Evolutionary conservation across 176 grass and related monocot genomes (phyloP).

Genomic region (Thinopyrum elongatum): DNA sequence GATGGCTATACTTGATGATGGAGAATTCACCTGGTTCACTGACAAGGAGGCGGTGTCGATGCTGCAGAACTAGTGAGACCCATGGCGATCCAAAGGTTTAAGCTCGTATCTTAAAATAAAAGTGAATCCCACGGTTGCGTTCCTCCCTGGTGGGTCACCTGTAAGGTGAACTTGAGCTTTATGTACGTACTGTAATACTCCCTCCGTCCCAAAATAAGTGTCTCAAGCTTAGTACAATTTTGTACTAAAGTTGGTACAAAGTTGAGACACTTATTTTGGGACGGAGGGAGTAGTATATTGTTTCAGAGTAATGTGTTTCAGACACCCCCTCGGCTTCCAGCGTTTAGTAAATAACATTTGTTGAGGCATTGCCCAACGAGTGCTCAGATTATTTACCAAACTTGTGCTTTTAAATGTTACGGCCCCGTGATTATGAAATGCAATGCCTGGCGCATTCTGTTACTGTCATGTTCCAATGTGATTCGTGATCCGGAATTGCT

Average conservation of each 20-base stretch:
- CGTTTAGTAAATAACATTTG: constrained; percentile 20
- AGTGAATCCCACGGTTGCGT: not conserved
- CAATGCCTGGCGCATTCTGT: not conserved
- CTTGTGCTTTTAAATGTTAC: not conserved
- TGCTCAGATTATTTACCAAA: not conserved
- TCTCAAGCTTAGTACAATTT: no score
- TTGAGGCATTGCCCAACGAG: not conserved
- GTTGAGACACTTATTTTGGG: no score
- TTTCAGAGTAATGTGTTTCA: constrained; percentile 22
- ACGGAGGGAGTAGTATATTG: not conserved
- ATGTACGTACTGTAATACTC: constrained; percentile 7
- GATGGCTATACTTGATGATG: constrained; percentile 82
- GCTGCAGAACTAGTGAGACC: constrained; percentile 50
- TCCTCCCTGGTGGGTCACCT: constrained; percentile 8
- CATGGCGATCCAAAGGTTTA: constrained; percentile 2
- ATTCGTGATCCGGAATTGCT: constrained; percentile 3
- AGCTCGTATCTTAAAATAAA: constrained; percentile 23
- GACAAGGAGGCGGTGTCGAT: constrained; percentile 77
- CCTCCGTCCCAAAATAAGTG: no score
- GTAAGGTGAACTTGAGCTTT: constrained; percentile 1
- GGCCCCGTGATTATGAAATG: not conserved
- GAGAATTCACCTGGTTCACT: constrained; percentile 92
- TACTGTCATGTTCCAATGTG: not conserved
- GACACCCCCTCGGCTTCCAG: not conserved
- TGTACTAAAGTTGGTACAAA: no score